Base-by-base conservation (phyloP, 495 filamentous ascomycete species). In the Hypoxylon lienhwacheense region DNA sequence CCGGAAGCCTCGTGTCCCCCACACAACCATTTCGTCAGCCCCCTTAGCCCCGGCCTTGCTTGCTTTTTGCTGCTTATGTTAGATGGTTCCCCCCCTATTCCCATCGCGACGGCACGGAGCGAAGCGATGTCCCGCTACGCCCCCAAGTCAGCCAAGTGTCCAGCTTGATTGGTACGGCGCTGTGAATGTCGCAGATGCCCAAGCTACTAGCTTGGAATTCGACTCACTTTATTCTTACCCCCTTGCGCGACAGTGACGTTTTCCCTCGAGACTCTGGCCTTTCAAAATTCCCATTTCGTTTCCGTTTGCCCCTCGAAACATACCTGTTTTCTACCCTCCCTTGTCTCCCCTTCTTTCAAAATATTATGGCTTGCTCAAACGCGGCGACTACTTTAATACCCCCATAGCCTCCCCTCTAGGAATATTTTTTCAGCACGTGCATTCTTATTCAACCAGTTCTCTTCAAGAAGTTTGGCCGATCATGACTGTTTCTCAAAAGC, bases 1-100 rank as follows among this genome's bases (percentile, higher is more conserved):
- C 39, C 43, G 20, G 48, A 61, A 61, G 57, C 58, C 52, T 63
- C 48, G 48, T 58, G 59, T 41, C 49, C 54, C 56, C 59, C 53
- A 26, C 59, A 56, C 59, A 35, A 39, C 25, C 42, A 26, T 55
- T 43, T 61, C 37, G 32, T 61, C 58, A 61, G 52, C 50, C 58
- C 58, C 57, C 57, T 37, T 44, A 36, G 7, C 45, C 53, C 54
- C 46, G 39, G 52, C 50, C 52, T 61, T 52, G 52, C 47, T 25
- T 55, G 43, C 54, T 58, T 63, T n/a, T 50, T 48, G 33, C 48
- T 63, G 59, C 59, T 58, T 58, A 59, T 63, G 59, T 58, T 63
- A 44, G 58, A 61, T 35, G 46, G 45, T 52, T 47, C 47, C 44
- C 52, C 47, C 44, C 48, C 53, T 53, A 50, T 53, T 59, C 44